Conservation (phyloP, 2,329 filamentous ascomycete genomes). For the Fusarium pilosicola region DNA sequence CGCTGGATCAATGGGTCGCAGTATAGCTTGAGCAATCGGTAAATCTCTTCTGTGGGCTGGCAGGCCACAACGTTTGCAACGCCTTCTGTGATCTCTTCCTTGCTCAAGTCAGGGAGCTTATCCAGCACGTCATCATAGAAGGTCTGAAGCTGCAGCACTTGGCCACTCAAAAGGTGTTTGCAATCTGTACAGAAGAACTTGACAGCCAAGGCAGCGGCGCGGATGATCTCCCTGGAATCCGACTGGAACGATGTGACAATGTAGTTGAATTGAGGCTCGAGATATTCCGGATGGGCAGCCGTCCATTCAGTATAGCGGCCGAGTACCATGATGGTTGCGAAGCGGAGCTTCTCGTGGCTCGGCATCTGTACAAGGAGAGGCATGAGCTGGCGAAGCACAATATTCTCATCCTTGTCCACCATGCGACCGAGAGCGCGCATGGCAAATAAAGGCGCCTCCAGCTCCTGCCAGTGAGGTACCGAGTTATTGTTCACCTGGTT, state of each 20-base stretch:
- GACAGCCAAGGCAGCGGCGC: conserved; percentile 91
- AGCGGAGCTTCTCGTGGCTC: conserved; percentile 96
- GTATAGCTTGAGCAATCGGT: conserved; percentile 88
- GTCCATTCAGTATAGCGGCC: conserved; percentile 99
- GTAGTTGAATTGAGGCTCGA: conserved; percentile 93
- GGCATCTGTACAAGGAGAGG: conserved; percentile 94
- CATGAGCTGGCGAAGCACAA: conserved; percentile 90
- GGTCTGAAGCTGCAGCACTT: conserved; percentile 85
- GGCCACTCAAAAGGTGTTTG: conserved; percentile 82
- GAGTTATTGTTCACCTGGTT: conserved; percentile 75
- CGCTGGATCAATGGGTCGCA: conserved; percentile 89
- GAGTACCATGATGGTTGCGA: conserved; percentile 97
- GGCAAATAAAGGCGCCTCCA: conserved; percentile 94
- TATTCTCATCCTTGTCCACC: conserved; percentile 88
- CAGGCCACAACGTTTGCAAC: conserved; percentile 91
- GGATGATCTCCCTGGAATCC: conserved; percentile 87
- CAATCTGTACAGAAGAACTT: conserved; percentile 98
- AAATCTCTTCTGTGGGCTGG: conserved; percentile 82
- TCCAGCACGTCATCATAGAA: conserved; percentile 94
- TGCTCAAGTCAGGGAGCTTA: conserved; percentile 83
- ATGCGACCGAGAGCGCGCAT: conserved; percentile 97
- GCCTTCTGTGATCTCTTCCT: conserved; percentile 96
- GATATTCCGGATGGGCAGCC: conserved; percentile 87
- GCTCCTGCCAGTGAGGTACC: conserved; percentile 94
- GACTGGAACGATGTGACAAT: conserved; percentile 94